Base-by-base conservation (phyloP, 345 rosid genomes). In the Pistacia atlantica region DNA sequence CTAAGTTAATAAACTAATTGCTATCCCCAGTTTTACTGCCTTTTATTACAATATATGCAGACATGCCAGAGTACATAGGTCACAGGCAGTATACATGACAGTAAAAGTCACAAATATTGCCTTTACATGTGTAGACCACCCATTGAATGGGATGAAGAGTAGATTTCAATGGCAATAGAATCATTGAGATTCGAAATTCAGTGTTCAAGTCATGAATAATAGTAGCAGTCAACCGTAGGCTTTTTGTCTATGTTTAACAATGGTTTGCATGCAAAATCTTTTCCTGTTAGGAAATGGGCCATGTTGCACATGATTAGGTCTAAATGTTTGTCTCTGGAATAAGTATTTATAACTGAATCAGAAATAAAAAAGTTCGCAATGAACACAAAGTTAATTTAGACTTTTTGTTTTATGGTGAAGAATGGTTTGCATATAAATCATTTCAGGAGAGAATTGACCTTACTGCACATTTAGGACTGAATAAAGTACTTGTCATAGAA, bases 1-100 rank as follows among this genome's bases (percentile, higher is more conserved):
- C 57, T 49, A 56, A 13, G 8, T 78, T n/a, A 38, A 52, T 71
- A 49, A 64, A 37, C 67, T 61, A 60, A 51, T 42, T 70, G 61
- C 31, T 14, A 13, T 51, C 58, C 61, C 35, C 35, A 17, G 45
- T 54, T 70, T 63, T 45, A 33, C 13, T 57, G 0, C 37, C 14
- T 42, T 68, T 37, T 54, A 58, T 31, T 48, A 17, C 28, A 13
- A 7, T 46, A 11, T 56, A 10, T 46, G 65, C 56, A 14, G 54
- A 45, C 56, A 57, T 66, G 63, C 8, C n/a, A 28, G 54, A 28
- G 68, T 62, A 17, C 22, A 13, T 65, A 42, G 13, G 46, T 42
- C 46, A 42, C 8, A 42, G 6, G 52, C 16, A 55, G 54, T 14
- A 51, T 9, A 25, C 4, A 18, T 22, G 64, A 54, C 12, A 13